Base-by-base conservation (phyloP, 208 protist species). In the Leptomonas pyrrhocoris region DNA sequence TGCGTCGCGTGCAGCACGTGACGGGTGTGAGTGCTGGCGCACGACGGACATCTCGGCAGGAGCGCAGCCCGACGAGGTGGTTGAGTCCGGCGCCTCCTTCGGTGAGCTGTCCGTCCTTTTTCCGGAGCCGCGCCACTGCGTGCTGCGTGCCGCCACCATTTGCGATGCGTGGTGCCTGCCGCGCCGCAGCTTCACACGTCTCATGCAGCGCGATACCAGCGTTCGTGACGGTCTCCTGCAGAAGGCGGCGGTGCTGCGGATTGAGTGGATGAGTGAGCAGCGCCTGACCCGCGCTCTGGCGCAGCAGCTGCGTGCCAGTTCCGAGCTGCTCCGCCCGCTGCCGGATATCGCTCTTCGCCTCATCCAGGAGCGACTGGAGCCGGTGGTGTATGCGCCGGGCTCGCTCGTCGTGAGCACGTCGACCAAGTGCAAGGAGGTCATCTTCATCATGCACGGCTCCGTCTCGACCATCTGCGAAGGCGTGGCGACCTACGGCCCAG, bases 111-210 rank as follows among this genome's bases (percentile, higher is more conserved):
- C 88, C 12, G 80, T 94, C 13, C 79, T 96, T 23, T 94, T 96
- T 72, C 77, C 80, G 18, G 91, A 96, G 81, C 84, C 88, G n/a
- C 81, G 88, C 43, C 59, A 81, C 30, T 86, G 84, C 80, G 73
- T 84, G 40, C 77, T 96, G 50, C 67, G 73, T 6, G 91, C 91
- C 48, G 75, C 79, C 53, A 92, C 84, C 31, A 69, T 81, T 13
- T 96, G 91, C 68, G 91, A 96, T 58, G 63, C 90, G 62, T 96
- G 91, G 91, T 90, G 79, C 64, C 83, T 96, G 31, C 85, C 88
- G 48, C 83, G 80, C 68, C 71, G 61, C 28, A 69, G 79, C 67
- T 94, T 96, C 77, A 57, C 79, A 8, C 51, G 42, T 28, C 81
- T 83, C 18, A 84, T 94, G 62, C 86, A 81, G 38, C 78, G 86